Conservation (phyloP, 2,329 filamentous ascomycete species). For the Neofusicoccum kwambonambiense region DNA sequence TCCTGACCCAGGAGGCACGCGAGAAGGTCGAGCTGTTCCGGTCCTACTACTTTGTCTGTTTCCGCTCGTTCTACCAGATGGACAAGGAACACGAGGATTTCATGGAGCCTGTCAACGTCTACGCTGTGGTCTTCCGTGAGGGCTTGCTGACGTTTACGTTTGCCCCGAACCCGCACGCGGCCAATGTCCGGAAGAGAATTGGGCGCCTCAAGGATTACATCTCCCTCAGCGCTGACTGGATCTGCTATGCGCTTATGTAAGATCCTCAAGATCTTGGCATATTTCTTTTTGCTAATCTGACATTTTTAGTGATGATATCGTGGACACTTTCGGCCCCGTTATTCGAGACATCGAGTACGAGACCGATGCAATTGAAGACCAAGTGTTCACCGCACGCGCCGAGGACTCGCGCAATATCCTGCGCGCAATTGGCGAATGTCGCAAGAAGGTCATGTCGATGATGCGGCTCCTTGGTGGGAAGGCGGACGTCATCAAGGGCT, state of each 20-base stretch:
- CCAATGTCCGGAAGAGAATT: conserved; percentile 88
- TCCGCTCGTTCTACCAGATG: conserved; percentile 86
- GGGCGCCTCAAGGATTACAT: conserved; percentile 92
- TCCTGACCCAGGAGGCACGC: conserved; percentile 88
- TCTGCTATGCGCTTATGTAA: conserved; percentile 96
- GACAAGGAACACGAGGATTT: conserved; percentile 78
- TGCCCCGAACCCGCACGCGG: conserved; percentile 78
- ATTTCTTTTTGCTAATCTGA: conserved; percentile 15
- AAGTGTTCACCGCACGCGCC: conserved; percentile 86
- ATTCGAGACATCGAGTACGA: conserved; percentile 85
- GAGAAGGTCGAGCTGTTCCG: conserved; percentile 98
- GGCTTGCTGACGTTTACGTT: conserved; percentile 95
- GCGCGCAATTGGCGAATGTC: conserved; percentile 81
- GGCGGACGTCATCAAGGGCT: conserved; percentile 96
- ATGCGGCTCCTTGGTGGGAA: conserved; percentile 93
- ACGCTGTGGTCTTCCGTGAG: conserved; percentile 94
- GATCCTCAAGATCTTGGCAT: conserved; percentile 30
- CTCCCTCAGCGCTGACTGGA: conserved; percentile 93
- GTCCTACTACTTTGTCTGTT: conserved; percentile 97
- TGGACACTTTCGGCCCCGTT: conserved; percentile 88
- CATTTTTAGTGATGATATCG: conserved; percentile 77
- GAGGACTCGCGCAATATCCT: conserved; percentile 88
- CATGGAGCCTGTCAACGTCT: conserved; percentile 92
- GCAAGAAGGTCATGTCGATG: conserved; percentile 92
- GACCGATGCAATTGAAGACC: conserved; percentile 90